Evolutionary conservation across 2,329 filamentous ascomycete genomes (phyloP).

Genomic region (Colletotrichum chlorophyti): DNA sequence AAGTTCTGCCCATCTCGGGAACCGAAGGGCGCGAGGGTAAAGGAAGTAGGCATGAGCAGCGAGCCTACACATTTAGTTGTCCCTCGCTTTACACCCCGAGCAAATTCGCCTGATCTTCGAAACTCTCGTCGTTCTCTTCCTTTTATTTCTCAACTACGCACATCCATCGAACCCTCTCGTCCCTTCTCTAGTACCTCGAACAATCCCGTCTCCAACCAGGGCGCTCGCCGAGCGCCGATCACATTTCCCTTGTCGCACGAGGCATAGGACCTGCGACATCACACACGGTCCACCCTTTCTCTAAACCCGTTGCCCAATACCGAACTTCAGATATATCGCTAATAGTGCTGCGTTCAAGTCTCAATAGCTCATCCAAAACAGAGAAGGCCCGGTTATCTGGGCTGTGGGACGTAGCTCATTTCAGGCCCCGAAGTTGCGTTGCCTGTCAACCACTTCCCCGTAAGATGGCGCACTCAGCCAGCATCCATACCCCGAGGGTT

Average conservation of each 20-base stretch:
- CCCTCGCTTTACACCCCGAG: not conserved
- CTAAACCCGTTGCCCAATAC: too few relatives aligned
- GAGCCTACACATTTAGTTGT: too few relatives aligned
- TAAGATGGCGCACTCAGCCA: too few relatives aligned
- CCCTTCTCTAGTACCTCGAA: not conserved
- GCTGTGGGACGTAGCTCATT: not conserved
- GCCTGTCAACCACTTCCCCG: not conserved
- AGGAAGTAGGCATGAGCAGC: too few relatives aligned
- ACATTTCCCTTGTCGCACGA: too few relatives aligned
- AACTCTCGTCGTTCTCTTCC: too few relatives aligned
- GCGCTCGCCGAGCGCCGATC: constrained; percentile 2
- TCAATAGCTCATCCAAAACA: not conserved
- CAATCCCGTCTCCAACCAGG: not conserved
- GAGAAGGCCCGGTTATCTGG: not conserved
- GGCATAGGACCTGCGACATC: too few relatives aligned
- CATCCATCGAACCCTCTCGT: not conserved
- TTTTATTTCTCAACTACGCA: not conserved
- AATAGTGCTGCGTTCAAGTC: constrained; percentile 7
- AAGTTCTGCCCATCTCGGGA: too few relatives aligned
- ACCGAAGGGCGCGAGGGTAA: too few relatives aligned
- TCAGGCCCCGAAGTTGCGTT: too few relatives aligned
- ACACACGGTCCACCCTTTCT: too few relatives aligned
- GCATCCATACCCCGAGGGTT: too few relatives aligned
- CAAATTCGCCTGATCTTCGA: not conserved
- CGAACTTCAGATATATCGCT: constrained; percentile 3